These are phyloP conservation scores for Penicillium pulvis DNA, from an alignment of 495 filamentous ascomycete genomes.

Conservation along the genomic window DNA sequence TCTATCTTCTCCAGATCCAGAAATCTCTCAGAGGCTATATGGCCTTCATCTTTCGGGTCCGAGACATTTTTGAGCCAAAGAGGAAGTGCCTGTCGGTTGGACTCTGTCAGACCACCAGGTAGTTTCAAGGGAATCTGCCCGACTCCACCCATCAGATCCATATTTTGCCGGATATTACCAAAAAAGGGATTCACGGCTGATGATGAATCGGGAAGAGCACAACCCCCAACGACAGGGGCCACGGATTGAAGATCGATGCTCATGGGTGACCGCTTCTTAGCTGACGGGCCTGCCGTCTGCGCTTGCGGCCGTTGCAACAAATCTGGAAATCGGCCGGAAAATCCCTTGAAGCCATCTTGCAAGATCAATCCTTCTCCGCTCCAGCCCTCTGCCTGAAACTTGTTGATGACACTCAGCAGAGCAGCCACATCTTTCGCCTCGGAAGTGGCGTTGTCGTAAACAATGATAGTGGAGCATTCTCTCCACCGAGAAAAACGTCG, in stretches of 20 bases:
- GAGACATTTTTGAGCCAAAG: conserved; percentile 74
- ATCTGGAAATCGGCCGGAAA: conserved; percentile 52
- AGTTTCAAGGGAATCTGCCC: conserved; percentile 81
- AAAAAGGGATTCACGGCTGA: conserved; percentile 86
- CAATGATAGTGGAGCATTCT: conserved; percentile 71
- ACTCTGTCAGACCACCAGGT: conserved; percentile 57
- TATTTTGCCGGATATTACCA: conserved; percentile 93
- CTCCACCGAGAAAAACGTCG: conserved; percentile 77
- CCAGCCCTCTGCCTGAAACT: conserved; percentile 87
- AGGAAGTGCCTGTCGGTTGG: conserved; percentile 57
- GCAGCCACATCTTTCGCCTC: conserved; percentile 74
- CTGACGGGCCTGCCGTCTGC: conserved; percentile 26
- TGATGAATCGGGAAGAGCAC: conserved; percentile 71
- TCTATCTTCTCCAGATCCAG: conserved; percentile 81
- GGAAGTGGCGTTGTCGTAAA: conserved; percentile 79
- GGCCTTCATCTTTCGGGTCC: conserved; percentile 69
- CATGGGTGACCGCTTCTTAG: conserved; percentile 48
- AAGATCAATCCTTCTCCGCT: conserved; percentile 71
- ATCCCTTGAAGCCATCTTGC: conserved; percentile 57
- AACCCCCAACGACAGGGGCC: conserved; percentile 83
- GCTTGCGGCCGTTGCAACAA: conserved; percentile 35
- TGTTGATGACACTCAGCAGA: conserved; percentile 86
- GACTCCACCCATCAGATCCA: conserved; percentile 92
- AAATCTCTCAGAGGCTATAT: conserved; percentile 79
- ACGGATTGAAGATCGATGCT: conserved; percentile 54